phyloP scores from a whole-genome alignment of 257 asterid species.

The Scutellaria barbata region DNA sequence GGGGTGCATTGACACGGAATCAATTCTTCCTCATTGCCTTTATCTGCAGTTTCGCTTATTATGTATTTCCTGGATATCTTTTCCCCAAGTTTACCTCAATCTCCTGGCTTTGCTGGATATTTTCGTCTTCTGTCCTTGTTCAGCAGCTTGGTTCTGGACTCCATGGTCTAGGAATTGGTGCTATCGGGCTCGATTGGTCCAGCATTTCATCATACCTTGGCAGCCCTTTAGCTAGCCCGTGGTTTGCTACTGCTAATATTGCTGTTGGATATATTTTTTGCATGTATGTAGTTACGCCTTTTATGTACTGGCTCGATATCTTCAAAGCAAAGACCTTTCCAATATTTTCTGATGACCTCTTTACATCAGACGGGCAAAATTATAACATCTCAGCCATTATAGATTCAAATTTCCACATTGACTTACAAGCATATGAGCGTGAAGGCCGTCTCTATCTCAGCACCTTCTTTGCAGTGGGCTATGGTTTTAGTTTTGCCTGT shows the following conservation, averaged over 20 bases:
- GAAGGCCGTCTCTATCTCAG: slow-evolving; percentile 88
- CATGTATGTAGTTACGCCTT: slow-evolving; percentile 71
- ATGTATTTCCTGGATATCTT: slow-evolving; percentile 87
- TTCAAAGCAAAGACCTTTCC: slow-evolving; percentile 88
- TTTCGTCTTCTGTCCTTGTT: slow-evolving; percentile 65
- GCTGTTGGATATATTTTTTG: slow-evolving; percentile 81
- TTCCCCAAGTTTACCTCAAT: slow-evolving; percentile 80
- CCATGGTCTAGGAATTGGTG: slow-evolving; percentile 88
- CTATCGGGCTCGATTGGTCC: slow-evolving; percentile 96
- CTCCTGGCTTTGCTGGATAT: slow-evolving; percentile 96
- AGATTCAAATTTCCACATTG: slow-evolving; percentile 84
- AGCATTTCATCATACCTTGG: slow-evolving; percentile 91
- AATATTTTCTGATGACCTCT: slow-evolving; percentile 82
- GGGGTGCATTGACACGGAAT: slow-evolving; percentile 69
- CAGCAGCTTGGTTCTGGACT: slow-evolving; percentile 98
- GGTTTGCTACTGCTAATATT: slow-evolving; percentile 95
- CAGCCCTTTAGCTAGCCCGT: slow-evolving; percentile 98
- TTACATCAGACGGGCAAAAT: slow-evolving; percentile 66
- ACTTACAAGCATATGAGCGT: slow-evolving; percentile 70
- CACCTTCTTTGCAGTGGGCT: slow-evolving; percentile 77
- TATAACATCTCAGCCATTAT: slow-evolving; percentile 79
- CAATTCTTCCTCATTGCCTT: slow-evolving; percentile 92
- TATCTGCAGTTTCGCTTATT: slow-evolving; percentile 85
- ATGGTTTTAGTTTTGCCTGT: slow-evolving; percentile 90
- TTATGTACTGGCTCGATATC: slow-evolving; percentile 69